These are phyloP conservation scores for Pyrenochaeta sp. DNA, from an alignment of 2,329 filamentous ascomycete genomes.

Conservation along the genomic window DNA sequence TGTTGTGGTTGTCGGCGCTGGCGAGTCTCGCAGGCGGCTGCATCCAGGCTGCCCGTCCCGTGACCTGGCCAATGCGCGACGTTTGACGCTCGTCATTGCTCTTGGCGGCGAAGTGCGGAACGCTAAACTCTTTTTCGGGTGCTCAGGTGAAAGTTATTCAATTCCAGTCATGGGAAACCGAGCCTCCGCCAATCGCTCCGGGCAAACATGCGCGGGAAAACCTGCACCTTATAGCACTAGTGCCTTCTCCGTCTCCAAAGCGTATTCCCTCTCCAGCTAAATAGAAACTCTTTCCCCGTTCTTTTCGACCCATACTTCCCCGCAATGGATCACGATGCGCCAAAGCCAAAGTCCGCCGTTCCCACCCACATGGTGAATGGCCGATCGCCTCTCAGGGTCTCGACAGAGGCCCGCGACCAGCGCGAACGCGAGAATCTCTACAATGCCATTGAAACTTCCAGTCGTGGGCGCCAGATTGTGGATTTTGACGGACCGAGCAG, in stretches of 20 bases:
- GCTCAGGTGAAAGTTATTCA: conserved; percentile 25
- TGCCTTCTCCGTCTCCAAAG: conserved; percentile 17
- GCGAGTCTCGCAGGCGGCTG: neutral
- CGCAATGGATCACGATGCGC: conserved; percentile 53
- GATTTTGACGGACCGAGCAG: conserved; percentile 51
- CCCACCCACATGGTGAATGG: conserved; percentile 66
- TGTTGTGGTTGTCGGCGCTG: neutral
- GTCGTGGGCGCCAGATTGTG: conserved; percentile 56
- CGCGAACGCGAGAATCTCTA: conserved; percentile 65
- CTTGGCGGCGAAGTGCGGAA: neutral
- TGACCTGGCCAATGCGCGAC: neutral
- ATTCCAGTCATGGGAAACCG: conserved; percentile 25
- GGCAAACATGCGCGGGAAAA: conserved; percentile 26
- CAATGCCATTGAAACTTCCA: conserved; percentile 66
- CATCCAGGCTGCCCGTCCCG: neutral
- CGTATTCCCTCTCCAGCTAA: conserved; percentile 1
- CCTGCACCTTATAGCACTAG: conserved; percentile 13
- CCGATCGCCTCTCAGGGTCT: conserved; percentile 57
- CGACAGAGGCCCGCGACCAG: conserved; percentile 56
- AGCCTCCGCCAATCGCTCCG: conserved; percentile 5
- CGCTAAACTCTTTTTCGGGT: conserved; percentile 21
- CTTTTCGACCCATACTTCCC: conserved; percentile 11
- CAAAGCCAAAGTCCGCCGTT: conserved; percentile 60
- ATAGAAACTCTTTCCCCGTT: conserved; percentile 1
- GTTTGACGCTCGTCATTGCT: conserved; percentile 16